Conservation (phyloP, 2,329 filamentous ascomycete genomes). For the Trichoderma breve region DNA sequence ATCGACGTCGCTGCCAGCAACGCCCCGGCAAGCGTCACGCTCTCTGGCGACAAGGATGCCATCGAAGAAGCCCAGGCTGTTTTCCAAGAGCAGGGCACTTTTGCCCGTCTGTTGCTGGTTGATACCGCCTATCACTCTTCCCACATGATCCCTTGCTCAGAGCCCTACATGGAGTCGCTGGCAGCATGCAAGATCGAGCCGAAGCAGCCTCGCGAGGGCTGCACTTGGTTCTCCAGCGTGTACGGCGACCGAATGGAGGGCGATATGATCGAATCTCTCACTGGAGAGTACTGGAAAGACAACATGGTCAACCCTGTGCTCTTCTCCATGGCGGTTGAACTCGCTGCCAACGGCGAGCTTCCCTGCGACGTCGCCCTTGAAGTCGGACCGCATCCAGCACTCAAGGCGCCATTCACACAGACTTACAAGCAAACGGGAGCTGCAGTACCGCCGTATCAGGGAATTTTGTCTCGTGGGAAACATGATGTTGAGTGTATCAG, state of each 20-base stretch:
- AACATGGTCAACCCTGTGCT: conserved; percentile 25
- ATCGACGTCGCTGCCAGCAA: conserved; percentile 1
- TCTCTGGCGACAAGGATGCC: neutral
- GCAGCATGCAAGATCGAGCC: neutral
- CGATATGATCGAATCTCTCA: neutral
- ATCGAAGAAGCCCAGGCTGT: neutral
- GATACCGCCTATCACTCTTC: conserved; percentile 7
- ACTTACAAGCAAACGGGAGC: neutral
- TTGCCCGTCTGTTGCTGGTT: neutral
- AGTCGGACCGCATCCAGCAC: conserved; percentile 5
- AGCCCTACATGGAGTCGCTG: neutral
- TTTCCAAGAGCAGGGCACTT: neutral
- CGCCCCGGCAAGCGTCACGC: neutral
- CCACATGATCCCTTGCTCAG: conserved; percentile 6
- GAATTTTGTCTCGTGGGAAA: neutral
- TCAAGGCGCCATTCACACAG: neutral
- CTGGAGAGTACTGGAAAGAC: conserved; percentile 13
- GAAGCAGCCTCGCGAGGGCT: neutral
- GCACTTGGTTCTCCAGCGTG: conserved; percentile 21
- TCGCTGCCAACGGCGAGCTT: neutral
- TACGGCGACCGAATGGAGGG: conserved; percentile 23
- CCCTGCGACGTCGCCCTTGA: neutral
- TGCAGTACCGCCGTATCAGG: neutral
- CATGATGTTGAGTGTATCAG: neutral
- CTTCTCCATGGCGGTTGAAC: conserved; percentile 27